phyloP scores from a whole-genome alignment of 2,329 filamentous ascomycete species.

The Colletotrichum euphorbiae region DNA sequence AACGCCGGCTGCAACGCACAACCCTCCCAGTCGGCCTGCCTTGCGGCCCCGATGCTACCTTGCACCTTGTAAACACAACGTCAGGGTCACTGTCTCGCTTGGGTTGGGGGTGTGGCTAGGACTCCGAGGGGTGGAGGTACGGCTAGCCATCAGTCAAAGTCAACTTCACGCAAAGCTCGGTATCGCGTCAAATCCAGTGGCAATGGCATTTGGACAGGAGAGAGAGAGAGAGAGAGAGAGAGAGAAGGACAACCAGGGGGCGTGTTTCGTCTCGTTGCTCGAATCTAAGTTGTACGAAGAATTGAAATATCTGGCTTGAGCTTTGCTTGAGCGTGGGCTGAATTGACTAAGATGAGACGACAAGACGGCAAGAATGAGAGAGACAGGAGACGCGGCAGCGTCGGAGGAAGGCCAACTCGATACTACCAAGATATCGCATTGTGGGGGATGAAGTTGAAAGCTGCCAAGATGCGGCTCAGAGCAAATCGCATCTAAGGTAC shows the following conservation, averaged over 20 bases:
- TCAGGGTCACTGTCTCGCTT: slow-evolving; percentile 27
- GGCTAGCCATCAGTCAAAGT: slow-evolving; percentile 30
- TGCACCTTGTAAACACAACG: slow-evolving; percentile 22
- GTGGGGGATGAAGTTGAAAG: slow-evolving; percentile 12
- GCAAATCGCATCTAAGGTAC: slow-evolving; percentile 34
- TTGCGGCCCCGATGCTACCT: slow-evolving; percentile 30
- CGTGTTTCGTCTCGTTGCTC: slow-evolving; percentile 6
- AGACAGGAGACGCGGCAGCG: slow-evolving; percentile 1
- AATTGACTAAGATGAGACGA: slow-evolving; percentile 11
- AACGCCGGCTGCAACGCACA: not conserved
- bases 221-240: not conserved
- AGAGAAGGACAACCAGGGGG: not conserved
- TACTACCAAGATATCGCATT: not conserved
- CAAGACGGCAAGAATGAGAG: not conserved
- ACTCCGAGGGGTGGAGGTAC: slow-evolving; percentile 1
- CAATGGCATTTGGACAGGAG: slow-evolving; percentile 15
- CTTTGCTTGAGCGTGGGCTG: not conserved
- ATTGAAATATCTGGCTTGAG: not conserved
- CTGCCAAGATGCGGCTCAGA: slow-evolving; percentile 29
- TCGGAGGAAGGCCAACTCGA: slow-evolving; percentile 11
- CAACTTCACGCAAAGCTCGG: slow-evolving; percentile 35
- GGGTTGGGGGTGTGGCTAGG: slow-evolving; percentile 22
- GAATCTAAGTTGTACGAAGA: slow-evolving; percentile 2
- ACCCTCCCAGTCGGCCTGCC: slow-evolving; percentile 17
- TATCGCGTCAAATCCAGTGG: slow-evolving; percentile 27